Percentiles rank a stretch among this genome's conserved stretches.
phyloP scores from a whole-genome alignment of 2,329 filamentous ascomycete species.

The Penicillium occitanis region DNA sequence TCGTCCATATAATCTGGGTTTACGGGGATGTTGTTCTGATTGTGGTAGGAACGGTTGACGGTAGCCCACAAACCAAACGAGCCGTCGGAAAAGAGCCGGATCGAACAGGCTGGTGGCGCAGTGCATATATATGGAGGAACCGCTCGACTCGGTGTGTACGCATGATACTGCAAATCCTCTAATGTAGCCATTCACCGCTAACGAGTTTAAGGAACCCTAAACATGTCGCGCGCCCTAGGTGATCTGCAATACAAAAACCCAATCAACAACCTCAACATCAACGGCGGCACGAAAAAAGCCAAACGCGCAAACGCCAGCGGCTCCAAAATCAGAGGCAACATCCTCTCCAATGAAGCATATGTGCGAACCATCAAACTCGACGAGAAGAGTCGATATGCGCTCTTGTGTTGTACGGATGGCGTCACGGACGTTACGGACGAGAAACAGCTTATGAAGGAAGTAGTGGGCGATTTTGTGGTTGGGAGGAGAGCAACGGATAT shows the following conservation, averaged over 20 bases:
- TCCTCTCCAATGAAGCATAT: constrained; percentile 36
- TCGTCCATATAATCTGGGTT: not conserved
- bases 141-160: constrained; percentile 31
- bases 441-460: constrained; percentile 30
- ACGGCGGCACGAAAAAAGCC: constrained; percentile 18
- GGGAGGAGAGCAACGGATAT: constrained; percentile 33
- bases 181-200: not conserved
- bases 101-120: constrained; percentile 35
- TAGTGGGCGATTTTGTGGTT: constrained; percentile 32
- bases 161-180: not conserved
- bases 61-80: constrained; percentile 34
- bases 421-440: constrained; percentile 34
- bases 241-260: constrained; percentile 41
- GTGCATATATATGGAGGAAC: constrained; percentile 30
- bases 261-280: constrained; percentile 29
- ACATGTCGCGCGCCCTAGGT: constrained; percentile 40
- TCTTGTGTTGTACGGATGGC: constrained; percentile 35
- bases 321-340: constrained; percentile 29
- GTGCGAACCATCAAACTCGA: constrained; percentile 28
- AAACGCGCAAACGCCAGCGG: constrained; percentile 24
- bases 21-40: not conserved
- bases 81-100: constrained; percentile 32
- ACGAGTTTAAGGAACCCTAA: constrained; percentile 29
- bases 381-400: constrained; percentile 29
- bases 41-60: constrained; percentile 34